Conservation (phyloP, 257 asterid genomes). For the Nicotiana tabacum region DNA sequence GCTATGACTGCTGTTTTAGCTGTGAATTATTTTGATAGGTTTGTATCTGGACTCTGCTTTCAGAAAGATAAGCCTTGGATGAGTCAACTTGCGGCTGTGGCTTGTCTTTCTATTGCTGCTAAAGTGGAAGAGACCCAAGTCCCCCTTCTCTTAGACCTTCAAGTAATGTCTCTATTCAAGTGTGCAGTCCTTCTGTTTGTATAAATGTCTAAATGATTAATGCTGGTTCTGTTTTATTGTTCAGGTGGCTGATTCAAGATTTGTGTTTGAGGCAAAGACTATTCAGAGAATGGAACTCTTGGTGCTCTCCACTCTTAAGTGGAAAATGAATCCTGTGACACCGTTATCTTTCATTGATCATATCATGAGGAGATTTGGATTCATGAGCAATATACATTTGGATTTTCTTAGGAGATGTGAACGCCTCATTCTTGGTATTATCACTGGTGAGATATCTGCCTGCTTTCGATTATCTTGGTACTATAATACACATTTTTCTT, state of each 20-base stretch:
- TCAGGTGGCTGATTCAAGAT: constrained; percentile 65
- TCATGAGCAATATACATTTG: constrained; percentile 43
- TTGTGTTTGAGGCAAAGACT: constrained; percentile 77
- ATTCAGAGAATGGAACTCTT: constrained; percentile 86
- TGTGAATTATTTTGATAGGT: constrained; percentile 66
- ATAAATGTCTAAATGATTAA: constrained; percentile 22
- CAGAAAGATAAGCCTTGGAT: constrained; percentile 95
- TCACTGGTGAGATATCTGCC: constrained; percentile 51
- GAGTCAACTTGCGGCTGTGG: constrained; percentile 86
- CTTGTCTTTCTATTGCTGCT: constrained; percentile 95
- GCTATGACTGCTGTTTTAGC: constrained; percentile 64
- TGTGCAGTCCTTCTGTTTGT: constrained; percentile 30
- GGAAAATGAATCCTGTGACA: constrained; percentile 89
- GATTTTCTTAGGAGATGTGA: constrained; percentile 63
- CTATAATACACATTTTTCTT: background rate
- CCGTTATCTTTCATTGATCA: constrained; percentile 83
- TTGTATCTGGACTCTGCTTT: constrained; percentile 45
- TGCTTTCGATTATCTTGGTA: background rate
- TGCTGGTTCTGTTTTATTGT: constrained; percentile 17
- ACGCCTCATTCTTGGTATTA: constrained; percentile 45
- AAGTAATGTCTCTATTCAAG: constrained; percentile 38
- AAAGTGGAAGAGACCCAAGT: constrained; percentile 92
- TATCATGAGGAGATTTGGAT: constrained; percentile 64
- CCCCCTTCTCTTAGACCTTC: constrained; percentile 79
- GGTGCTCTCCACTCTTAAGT: constrained; percentile 65